Conservation (phyloP, 148 eudicot genomes). For the Rhododendron williamsianum region DNA sequence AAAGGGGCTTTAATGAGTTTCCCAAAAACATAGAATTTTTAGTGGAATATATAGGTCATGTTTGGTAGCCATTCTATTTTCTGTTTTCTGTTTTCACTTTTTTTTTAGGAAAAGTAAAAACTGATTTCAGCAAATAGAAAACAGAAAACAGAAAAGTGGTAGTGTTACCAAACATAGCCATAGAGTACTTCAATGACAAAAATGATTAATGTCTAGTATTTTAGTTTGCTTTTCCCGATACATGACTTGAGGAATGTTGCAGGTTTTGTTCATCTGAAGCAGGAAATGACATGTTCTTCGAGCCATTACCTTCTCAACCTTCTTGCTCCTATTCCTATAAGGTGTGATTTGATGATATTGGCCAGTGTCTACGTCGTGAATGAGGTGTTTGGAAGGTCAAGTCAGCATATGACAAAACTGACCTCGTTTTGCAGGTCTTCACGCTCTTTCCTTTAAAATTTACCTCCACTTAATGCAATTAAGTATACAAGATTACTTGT, state of each 20-base stretch:
- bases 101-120: too few relatives aligned
- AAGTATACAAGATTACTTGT: neutral
- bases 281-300: constrained; percentile 41
- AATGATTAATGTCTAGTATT: too few relatives aligned
- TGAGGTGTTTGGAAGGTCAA: too few relatives aligned
- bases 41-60: too few relatives aligned
- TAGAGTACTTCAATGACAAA: neutral
- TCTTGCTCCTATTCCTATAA: constrained; percentile 84
- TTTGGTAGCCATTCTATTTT: too few relatives aligned
- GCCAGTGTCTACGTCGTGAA: constrained; percentile 57
- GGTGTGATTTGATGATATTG: constrained; percentile 77
- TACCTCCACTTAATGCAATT: neutral
- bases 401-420: constrained; percentile 65
- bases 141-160: too few relatives aligned
- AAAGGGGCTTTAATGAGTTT: neutral
- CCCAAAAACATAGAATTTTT: neutral
- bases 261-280: constrained; percentile 66
- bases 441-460: neutral
- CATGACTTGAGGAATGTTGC: constrained; percentile 20
- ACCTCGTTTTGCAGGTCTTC: constrained; percentile 53
- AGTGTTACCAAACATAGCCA: too few relatives aligned
- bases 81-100: too few relatives aligned
- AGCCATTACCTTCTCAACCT: constrained; percentile 53
- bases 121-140: too few relatives aligned
- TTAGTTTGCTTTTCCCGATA: neutral